Evolutionary conservation across 2,329 filamentous ascomycete species (phyloP).

Genomic region (Trichocomaceae sp.): DNA sequence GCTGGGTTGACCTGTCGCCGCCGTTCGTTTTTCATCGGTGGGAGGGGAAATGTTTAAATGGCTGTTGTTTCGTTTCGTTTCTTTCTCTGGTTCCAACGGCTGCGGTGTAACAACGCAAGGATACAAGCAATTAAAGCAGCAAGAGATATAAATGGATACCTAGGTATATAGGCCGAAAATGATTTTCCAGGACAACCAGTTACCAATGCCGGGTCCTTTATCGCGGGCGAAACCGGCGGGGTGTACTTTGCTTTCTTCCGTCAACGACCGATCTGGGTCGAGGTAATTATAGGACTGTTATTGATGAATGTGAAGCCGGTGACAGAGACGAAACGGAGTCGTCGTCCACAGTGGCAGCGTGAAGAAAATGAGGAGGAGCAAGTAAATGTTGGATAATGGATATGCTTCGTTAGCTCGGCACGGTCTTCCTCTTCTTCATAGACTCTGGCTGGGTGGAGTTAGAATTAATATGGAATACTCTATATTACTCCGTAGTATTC

Average conservation of each 20-base stretch:
- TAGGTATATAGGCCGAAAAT: neutral
- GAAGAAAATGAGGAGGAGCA: neutral
- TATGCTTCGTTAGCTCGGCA: neutral
- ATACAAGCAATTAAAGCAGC: neutral
- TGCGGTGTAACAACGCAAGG: neutral
- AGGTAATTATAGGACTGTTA: neutral
- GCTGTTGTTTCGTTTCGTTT: neutral
- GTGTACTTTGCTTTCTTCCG: neutral
- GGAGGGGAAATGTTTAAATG: neutral
- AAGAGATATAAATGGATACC: neutral
- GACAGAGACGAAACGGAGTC: neutral
- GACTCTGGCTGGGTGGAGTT: neutral
- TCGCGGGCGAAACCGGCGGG: neutral
- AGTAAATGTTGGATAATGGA: constrained; percentile 7
- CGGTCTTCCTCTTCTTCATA: neutral
- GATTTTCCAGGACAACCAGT: neutral
- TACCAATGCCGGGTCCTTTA: neutral
- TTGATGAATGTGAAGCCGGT: neutral
- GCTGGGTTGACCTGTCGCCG: neutral
- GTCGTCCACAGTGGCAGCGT: neutral
- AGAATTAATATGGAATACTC: neutral
- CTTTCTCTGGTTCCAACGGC: neutral
- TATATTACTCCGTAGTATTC: no score
- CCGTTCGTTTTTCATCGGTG: neutral
- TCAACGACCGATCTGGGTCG: neutral